Percentiles rank a stretch among this genome's conserved stretches.
Conservation (phyloP, 768 basidiomycete genomes). For the Pulveroboletus sp. region DNA sequence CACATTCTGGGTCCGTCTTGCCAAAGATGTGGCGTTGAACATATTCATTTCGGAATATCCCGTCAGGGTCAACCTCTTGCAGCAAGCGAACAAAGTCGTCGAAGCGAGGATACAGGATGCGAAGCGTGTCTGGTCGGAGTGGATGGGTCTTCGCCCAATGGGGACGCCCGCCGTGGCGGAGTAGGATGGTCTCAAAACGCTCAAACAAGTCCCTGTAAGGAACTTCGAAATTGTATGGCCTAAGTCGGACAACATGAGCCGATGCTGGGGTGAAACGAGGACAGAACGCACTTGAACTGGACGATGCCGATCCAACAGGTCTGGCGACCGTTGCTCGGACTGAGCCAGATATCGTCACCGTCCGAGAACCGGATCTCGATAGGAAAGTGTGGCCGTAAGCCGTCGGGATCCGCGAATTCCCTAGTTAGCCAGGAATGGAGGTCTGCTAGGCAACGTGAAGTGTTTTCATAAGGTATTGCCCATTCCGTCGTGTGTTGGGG, state of each 20-base stretch:
- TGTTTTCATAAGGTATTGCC: conserved; percentile 74
- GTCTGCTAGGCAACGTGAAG: conserved; percentile 64
- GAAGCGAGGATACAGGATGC: conserved; percentile 74
- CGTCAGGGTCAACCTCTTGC: conserved; percentile 64
- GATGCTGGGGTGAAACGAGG: too few species aligned
- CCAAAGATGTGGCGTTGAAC: conserved; percentile 85
- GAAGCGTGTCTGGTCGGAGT: conserved; percentile 60
- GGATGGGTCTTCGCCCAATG: conserved; percentile 96
- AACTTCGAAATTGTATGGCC: conserved; percentile 81
- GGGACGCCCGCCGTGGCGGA: conserved; percentile 71
- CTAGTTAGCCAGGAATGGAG: conserved; percentile 66
- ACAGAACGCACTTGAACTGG: conserved; percentile 66
- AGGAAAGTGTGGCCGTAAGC: conserved; percentile 86
- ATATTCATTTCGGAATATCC: conserved; percentile 85
- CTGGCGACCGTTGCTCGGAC: conserved; percentile 72
- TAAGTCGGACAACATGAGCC: conserved; percentile 28
- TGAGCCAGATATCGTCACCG: conserved; percentile 90
- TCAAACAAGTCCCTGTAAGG: conserved; percentile 78
- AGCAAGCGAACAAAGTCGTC: conserved; percentile 70
- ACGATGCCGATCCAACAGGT: conserved; percentile 97
- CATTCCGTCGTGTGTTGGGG: conserved; percentile 95
- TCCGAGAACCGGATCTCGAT: conserved; percentile 89
- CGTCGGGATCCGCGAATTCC: conserved; percentile 63
- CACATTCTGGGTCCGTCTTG: conserved; percentile 37
- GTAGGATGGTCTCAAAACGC: conserved; percentile 69